Evolutionary conservation across 352 stramenopile species (phyloP), one percentile per base, ranked within the genome.

Genomic region (Globisporangium takayamanum): DNA sequence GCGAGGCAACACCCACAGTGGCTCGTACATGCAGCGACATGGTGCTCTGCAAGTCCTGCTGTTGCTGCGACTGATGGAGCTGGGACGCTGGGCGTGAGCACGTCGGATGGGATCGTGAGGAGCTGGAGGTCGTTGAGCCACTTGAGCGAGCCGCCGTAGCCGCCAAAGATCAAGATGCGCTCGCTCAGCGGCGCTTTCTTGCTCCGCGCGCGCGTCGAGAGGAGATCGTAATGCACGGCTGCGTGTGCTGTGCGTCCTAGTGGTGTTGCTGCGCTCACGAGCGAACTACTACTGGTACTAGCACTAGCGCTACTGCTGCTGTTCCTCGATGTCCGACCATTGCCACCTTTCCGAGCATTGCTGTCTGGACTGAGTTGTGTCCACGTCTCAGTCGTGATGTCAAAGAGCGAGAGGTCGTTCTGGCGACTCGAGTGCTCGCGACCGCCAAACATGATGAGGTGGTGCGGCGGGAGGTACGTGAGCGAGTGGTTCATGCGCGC

Each of bases 71-170:
- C 33, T 14, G 33, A 39, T 46, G 14, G 3, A 8, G 41, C 14
- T n/a, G 18, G 14, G 6, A 14, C 28, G 10, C 18, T 25, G 26
- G 30, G 6, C 30, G 20, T 12, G n/a, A 64, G 37, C 33, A 54
- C 44, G 22, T 50, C 18, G 8, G 33, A 20, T 2, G 58, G 44
- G 5, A 79, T 47, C 22, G 64, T 59, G 20, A 91, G 68, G 20
- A 85, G 37, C 46, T 85, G 66, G 36, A 87, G n/a, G 57, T 91
- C 81, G 57, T 87, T 75, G 1, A 89, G 68, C 81, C 81, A 91
- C 2, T 55, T 57, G 49, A 80, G 72, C 1, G 68, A 72, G 0
- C 81, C 81, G 46, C 74, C 74, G 42, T 91, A 91, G 25, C 81
- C 81, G 1, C 81, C 81, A 48, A 91, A 91, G 5, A 91, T 50